Evolutionary conservation across 257 asterid genomes (phyloP).

Genomic region (Solanum pimpinellifolium): DNA sequence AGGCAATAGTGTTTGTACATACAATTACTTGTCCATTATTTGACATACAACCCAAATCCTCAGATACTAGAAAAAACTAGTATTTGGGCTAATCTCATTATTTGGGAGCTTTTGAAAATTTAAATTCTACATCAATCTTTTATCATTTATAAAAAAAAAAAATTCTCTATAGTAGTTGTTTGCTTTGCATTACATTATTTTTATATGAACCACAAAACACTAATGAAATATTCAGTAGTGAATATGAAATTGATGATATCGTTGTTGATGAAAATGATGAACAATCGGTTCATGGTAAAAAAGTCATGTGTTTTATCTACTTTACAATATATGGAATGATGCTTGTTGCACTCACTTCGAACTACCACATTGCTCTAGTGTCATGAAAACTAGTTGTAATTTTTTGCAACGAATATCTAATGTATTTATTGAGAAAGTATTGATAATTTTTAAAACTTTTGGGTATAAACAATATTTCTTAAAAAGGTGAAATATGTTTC

Average conservation of each 20-base stretch:
- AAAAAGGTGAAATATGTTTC: background rate
- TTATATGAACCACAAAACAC: no score
- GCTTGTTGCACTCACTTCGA: background rate
- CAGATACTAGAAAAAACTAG: background rate
- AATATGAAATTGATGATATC: background rate
- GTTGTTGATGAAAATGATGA: background rate
- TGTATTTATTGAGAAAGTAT: background rate
- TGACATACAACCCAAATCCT: background rate
- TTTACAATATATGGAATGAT: no score
- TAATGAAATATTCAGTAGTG: background rate
- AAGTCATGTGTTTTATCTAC: background rate
- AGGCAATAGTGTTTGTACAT: no score
- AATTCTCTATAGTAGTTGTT: background rate
- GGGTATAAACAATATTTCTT: background rate
- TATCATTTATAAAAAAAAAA: no score
- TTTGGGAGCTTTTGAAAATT: background rate
- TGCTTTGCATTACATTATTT: background rate
- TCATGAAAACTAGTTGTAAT: background rate
- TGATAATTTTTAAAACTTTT: background rate
- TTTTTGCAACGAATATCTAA: background rate
- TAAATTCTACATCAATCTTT: background rate
- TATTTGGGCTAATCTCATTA: background rate
- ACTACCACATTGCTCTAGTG: background rate
- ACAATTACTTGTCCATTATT: background rate
- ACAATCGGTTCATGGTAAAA: background rate